Base-by-base conservation (phyloP, 2,329 filamentous ascomycete genomes). In the Sarocladium oryzae region DNA sequence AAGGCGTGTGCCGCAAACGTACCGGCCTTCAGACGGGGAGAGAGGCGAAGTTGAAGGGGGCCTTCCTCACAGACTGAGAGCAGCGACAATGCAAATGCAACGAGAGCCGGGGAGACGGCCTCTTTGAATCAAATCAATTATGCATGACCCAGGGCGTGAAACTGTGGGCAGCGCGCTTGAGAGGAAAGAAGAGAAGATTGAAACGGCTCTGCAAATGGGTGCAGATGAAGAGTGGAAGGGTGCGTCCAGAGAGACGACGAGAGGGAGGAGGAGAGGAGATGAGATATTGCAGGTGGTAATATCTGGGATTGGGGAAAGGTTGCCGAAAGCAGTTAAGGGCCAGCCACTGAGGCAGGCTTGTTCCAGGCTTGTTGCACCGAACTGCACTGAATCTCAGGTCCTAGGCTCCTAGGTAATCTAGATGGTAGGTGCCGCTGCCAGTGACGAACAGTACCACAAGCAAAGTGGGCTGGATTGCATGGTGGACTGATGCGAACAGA, bases 261-360 rank as follows among this genome's bases (percentile, higher is more conserved):
- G 28, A 40, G 36, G 36, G 36, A 40, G 36, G 10, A 20, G 20
- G 40, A 18, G 16, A n/a, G 21, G 43, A 33, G 43, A 48, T 33
- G 43, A 48, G 43, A 48, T 48, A 48, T 48, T 48, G 43, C 43
- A 48, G 43, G 43, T 48, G 43, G 26, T 48, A 48, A 32, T 48
- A 33, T 48, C 43, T 48, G 43, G 43, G 43, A 48, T 48, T 30
- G 43, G 43, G 40, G 43, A 26, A 18, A 48, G 43, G 24, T 33
- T 48, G 28, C 43, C 43, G 15, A 48, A 48, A 48, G 43, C 26
- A 48, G 43, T 23, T 48, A 48, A 48, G 43, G 43, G 21, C 15
- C 43, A 48, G 43, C 43, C 43, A 48, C 43, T 26, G 43, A 33
- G 26, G 43, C n/a, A 48, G 15, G 43, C n/a, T 8, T 15, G 10